Evolutionary conservation across 257 asterid species (phyloP), one percentile per base, ranked within the genome.

Genomic region (Rhazya stricta): DNA sequence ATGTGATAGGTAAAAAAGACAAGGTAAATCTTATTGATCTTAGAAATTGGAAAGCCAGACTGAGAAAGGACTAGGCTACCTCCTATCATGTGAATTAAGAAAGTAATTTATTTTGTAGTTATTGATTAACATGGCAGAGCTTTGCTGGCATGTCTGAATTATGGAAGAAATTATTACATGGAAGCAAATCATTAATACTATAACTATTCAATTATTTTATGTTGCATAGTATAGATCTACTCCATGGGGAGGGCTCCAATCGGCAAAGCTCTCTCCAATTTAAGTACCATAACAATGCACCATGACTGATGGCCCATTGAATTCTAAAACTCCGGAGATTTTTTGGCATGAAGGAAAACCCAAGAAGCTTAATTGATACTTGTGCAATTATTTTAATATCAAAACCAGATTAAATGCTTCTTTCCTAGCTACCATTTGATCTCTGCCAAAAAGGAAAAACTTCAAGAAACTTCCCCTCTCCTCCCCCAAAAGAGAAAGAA

Each of bases 61-160:
- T 2, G 3, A 39, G 12, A 30, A 30, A 12, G 48, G 5, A 25
- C 9, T 0, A 34, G 8, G 27, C 27, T 0, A 36, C 46, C 46
- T 15, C 1, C 27, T 10, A 27, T 7, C 12, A 29, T 6, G 4
- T 12, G 25, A 50, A 29, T 45, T 32, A 70, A 53, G 58, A 48
- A 50, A 46, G 23, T 30, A 7, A 48, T 21, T n/a, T 46, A 32
- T 51, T 45, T 30, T 27, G 23, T 39, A 69, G 42, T 27, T 43
- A 3, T 60, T 41, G 25, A 37, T 36, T 71, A 50, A 62, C n/a
- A 58, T 56, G 67, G 39, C 70, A 30, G 61, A 54, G 39, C 77
- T 41, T 63, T 25, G 69, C 82, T 83, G 80, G 46, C 74, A 45
- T 46, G 85, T 76, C 79, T 78, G 81, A 74, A 73, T 62, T 30